A percentile compares a stretch with the other conserved stretches of the same genome.
Conservation (phyloP, 2,329 filamentous ascomycete genomes). For the Calonectria naviculata region DNA sequence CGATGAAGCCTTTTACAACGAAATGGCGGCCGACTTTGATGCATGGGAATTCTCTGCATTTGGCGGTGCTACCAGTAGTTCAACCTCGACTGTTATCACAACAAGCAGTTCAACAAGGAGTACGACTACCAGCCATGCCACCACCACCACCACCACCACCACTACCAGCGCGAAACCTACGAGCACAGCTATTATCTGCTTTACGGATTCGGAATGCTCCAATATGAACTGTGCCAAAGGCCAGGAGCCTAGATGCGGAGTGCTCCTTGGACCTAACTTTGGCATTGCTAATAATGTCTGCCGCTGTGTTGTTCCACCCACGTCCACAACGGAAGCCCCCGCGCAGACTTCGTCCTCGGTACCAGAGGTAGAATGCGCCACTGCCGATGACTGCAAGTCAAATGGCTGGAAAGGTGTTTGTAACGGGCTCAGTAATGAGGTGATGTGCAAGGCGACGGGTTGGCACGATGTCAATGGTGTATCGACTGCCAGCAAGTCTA, state of each 20-base stretch:
- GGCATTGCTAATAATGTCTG: not conserved
- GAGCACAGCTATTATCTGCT: not conserved
- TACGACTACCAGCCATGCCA: too few relatives aligned
- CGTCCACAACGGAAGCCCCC: not conserved
- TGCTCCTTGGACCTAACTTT: not conserved
- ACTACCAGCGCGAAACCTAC: not conserved
- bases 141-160: not conserved
- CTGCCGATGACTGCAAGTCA: not conserved
- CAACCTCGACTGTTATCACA: not conserved
- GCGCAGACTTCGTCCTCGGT: not conserved
- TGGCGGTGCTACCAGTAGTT: not conserved
- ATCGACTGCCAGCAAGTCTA: not conserved
- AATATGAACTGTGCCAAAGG: not conserved
- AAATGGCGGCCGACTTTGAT: not conserved
- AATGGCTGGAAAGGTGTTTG: not conserved
- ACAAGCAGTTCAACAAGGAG: too few relatives aligned
- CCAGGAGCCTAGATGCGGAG: not conserved
- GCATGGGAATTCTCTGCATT: not conserved
- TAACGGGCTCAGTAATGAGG: not conserved
- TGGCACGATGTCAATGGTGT: not conserved
- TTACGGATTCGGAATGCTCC: not conserved
- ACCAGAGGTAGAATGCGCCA: not conserved
- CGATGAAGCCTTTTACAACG: not conserved
- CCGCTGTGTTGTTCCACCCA: not conserved
- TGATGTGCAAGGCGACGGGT: not conserved